Conservation (phyloP, 2,329 filamentous ascomycete genomes). For the Nannizziopsis arthrosporioides region DNA sequence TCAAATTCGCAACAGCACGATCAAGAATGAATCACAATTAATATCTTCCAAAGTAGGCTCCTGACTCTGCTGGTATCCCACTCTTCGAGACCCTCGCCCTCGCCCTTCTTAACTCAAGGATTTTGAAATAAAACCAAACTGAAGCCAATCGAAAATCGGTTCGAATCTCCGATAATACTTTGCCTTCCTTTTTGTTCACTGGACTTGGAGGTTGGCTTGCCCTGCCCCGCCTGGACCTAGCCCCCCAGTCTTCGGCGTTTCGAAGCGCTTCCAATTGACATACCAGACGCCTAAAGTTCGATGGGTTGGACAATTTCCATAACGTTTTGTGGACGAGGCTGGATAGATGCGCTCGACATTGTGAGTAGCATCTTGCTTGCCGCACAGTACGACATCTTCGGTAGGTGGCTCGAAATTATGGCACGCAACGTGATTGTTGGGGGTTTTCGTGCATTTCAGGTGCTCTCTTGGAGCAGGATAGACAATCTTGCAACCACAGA, state of each 20-base stretch:
- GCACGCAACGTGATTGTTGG: slow-evolving; percentile 1
- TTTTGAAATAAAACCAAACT: not conserved
- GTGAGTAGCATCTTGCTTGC: not conserved
- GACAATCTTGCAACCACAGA: slow-evolving; percentile 5
- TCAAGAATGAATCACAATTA: not conserved
- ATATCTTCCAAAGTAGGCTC: not conserved
- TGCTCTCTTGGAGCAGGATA: slow-evolving; percentile 4
- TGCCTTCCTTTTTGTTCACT: not conserved
- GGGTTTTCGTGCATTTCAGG: slow-evolving; percentile 1
- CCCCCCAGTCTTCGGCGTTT: not conserved
- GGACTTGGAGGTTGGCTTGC: not conserved
- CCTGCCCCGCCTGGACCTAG: not conserved
- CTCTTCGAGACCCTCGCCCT: too few relatives aligned
- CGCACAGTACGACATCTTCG: not conserved
- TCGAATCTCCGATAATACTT: not conserved
- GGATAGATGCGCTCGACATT: not conserved
- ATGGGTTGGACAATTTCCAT: not conserved
- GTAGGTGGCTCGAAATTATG: slow-evolving; percentile 2
- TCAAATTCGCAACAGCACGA: not conserved
- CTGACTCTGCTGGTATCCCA: too few relatives aligned
- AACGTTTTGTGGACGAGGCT: not conserved
- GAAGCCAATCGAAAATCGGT: not conserved
- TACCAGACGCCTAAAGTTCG: not conserved
- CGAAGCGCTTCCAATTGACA: not conserved
- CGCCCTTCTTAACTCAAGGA: slow-evolving; percentile 8